Percentiles rank a stretch among this genome's conserved stretches.
These are phyloP conservation scores for Diplocarpon mali DNA, from an alignment of 2,329 filamentous ascomycete genomes.

Conservation along the genomic window DNA sequence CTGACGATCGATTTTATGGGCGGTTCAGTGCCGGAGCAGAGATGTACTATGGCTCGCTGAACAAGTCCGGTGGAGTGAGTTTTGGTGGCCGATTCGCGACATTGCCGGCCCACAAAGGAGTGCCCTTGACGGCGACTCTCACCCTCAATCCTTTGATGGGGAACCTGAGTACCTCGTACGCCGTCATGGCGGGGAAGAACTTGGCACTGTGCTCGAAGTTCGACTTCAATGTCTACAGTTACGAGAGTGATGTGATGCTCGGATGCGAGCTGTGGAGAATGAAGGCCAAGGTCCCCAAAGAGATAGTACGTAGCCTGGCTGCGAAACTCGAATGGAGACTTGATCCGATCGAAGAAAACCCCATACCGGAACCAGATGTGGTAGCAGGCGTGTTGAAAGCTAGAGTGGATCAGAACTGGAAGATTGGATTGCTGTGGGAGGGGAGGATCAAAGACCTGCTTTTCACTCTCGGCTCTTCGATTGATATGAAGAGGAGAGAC, in stretches of 20 bases:
- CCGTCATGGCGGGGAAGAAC: slow-evolving; percentile 73
- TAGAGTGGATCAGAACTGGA: slow-evolving; percentile 77
- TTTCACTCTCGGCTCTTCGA: slow-evolving; percentile 78
- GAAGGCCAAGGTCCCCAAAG: slow-evolving; percentile 20
- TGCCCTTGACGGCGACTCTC: slow-evolving; percentile 85
- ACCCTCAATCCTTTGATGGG: slow-evolving; percentile 93
- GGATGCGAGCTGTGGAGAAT: slow-evolving; percentile 89
- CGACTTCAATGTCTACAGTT: slow-evolving; percentile 97
- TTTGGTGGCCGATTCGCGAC: slow-evolving; percentile 85
- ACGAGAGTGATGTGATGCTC: slow-evolving; percentile 86
- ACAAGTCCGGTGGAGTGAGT: slow-evolving; percentile 87
- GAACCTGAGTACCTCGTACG: slow-evolving; percentile 82
- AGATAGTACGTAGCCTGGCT: slow-evolving; percentile 36
- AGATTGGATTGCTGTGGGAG: slow-evolving; percentile 83
- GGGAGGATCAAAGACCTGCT: slow-evolving; percentile 84
- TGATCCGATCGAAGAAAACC: slow-evolving; percentile 27
- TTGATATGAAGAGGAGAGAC: slow-evolving; percentile 67
- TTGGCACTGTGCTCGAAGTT: slow-evolving; percentile 82
- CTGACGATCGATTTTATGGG: slow-evolving; percentile 55
- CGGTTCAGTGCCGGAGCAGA: slow-evolving; percentile 87
- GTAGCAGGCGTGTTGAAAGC: slow-evolving; percentile 85
- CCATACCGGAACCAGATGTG: slow-evolving; percentile 41
- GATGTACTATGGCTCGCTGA: slow-evolving; percentile 88
- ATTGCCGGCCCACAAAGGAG: slow-evolving; percentile 66
- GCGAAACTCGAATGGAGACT: slow-evolving; percentile 43